Conservation (phyloP, 345 rosid genomes). For the Balakata baccata region DNA sequence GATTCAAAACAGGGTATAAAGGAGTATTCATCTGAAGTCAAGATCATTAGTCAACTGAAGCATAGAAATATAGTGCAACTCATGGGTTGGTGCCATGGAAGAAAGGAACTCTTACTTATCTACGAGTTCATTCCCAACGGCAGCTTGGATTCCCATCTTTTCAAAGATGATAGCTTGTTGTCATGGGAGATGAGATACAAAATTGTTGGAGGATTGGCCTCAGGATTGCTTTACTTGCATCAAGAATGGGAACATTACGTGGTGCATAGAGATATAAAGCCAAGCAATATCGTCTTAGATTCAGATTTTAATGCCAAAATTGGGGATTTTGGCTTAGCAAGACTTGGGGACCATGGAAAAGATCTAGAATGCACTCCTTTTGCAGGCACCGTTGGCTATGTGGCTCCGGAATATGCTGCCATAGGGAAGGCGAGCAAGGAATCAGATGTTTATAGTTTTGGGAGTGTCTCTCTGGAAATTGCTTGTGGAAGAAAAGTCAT, state of each 20-base stretch:
- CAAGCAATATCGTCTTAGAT: slow-evolving; percentile 26
- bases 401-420: slow-evolving; percentile 15
- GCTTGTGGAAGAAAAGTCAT: slow-evolving; percentile 23
- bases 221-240: slow-evolving; percentile 20
- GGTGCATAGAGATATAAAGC: slow-evolving; percentile 23
- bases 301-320: slow-evolving; percentile 19
- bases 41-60: neutral
- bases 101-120: neutral
- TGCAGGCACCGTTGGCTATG: slow-evolving; percentile 24
- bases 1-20: slow-evolving; percentile 28
- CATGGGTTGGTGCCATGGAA: neutral
- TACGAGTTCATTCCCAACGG: slow-evolving; percentile 13
- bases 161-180: neutral
- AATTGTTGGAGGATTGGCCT: slow-evolving; percentile 20
- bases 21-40: neutral
- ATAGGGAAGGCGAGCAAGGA: slow-evolving; percentile 22
- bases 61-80: neutral
- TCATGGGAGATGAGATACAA: slow-evolving; percentile 20
- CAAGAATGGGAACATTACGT: slow-evolving; percentile 24
- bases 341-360: slow-evolving; percentile 8
- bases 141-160: slow-evolving; percentile 2
- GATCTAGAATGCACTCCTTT: slow-evolving; percentile 16
- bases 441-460: slow-evolving; percentile 25
- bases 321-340: slow-evolving; percentile 25
- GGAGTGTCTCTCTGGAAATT: slow-evolving; percentile 16